Base-by-base conservation (phyloP, 208 protist species). In the Wallacemonas collosoma region DNA sequence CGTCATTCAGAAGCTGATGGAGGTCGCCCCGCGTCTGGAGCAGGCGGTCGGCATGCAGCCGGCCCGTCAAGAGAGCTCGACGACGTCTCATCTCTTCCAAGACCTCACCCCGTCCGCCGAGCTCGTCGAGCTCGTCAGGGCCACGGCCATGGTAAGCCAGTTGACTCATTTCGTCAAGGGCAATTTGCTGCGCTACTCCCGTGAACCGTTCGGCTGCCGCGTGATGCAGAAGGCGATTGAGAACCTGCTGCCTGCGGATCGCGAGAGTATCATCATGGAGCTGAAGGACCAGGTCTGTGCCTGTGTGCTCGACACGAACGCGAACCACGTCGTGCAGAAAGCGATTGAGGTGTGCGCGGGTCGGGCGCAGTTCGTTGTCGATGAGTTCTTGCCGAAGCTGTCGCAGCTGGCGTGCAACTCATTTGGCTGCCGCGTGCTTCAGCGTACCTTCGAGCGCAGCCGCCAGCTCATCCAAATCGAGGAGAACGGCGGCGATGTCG, bases 271-370 rank as follows among this genome's bases (percentile, higher is more conserved):
- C 38, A 76, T 98, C 14, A 45, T 85, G 2, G 98, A 99, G 88
- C 84, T 99, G 2, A 76, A 97, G 35, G 91, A 86, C 9, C 73
- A 87, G 48, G 83, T 99, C 6, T 70, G 96, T 39, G 83, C 90
- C 26, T 99, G 94, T 60, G 96, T 99, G 26, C 93, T 98, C 64
- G 98, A 99, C 71, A 98, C 99, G 77, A 99, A 99, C 75, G 98
- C 98, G 6, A 99, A 99, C 83, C 98, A 99, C 83, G 98, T 99
- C 3, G 95, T 99, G 41, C 98, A 99, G 85, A 99, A 99, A 73
- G 98, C 98, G 66, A 98, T 99, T 67, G 98, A 99, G 85, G 82
- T 89, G 17, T 86, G 98, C 36, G 83, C 95, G 6, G 71, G 69
- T 2, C 68, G 80, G 38, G 71, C 79, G 3, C 89, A 98, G 82